Evolutionary conservation across 805 yeast genomes (phyloP), one percentile per base, ranked within the genome.

Genomic region (Wickerhamomyces sydowiorum): DNA sequence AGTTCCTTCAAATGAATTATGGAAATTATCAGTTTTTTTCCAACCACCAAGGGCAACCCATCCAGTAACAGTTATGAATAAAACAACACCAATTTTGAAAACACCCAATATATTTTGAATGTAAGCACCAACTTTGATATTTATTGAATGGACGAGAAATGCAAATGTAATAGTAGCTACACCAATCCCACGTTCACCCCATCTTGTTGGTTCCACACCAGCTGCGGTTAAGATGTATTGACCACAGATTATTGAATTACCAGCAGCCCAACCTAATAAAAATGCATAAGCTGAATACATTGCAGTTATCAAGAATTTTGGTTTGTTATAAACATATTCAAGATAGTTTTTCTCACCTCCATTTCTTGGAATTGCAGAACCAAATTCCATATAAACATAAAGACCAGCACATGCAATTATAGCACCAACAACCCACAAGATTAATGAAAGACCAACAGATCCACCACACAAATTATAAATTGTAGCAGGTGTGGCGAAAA

Each of bases 261-360:
- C 86, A 10, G 93, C 80, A 19, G 95, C 90, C 87, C 90, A 86
- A 29, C 93, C 93, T 38, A 86, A 67, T 53, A 84, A 73, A 54
- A 86, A 79, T 15, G 80, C 79, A 55, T 84, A 82, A 3, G 89
- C 68, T 0, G 87, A 89, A 48, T 76, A 80, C 67, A 76, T 69
- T 17, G 74, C 76, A 22, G 86, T 80, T 36, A 82, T 73, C 45
- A 86, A 67, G 56, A 81, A 84, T 57, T 67, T 73, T 33, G 95
- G 95, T 51, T 75, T 78, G 38, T 69, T 70, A 65, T 71, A 86
- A 38, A 84, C 75, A 51, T 73, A 81, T 59, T 86, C 93, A 52
- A 86, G 64, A 58, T 86, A 86, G 54, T 83, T 84, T 63, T 84
- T 85, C 57, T 86, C 95, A 51, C 93, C 96, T 50, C 95, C 95